Conservation (phyloP, 352 stramenopile species). For the Phytophthora foliorum region DNA sequence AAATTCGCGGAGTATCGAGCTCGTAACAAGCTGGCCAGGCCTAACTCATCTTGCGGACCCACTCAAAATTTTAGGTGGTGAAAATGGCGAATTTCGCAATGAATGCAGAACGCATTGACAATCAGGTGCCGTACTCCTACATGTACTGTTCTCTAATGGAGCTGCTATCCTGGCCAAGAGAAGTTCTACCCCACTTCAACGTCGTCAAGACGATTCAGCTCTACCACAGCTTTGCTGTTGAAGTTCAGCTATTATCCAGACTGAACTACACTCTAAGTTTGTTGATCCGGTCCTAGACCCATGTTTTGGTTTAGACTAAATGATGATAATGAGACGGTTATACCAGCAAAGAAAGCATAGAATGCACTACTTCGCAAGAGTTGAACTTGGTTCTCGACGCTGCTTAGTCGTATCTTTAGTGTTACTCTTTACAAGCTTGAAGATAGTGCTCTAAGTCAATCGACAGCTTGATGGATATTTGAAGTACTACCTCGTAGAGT, state of each 20-base stretch:
- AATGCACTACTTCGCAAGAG: no score
- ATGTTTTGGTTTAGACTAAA: neutral
- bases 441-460: neutral
- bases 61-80: no score
- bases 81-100: constrained; percentile 10
- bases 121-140: constrained; percentile 54
- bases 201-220: neutral
- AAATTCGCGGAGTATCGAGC: constrained; percentile 77
- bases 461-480: no score
- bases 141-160: constrained; percentile 65
- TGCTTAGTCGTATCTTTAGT: neutral
- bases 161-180: constrained; percentile 34
- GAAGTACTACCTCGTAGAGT: neutral
- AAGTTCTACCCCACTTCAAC: neutral
- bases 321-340: no score
- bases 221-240: neutral
- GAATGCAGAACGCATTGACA: constrained; percentile 44
- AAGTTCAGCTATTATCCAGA: neutral
- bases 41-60: constrained; percentile 23
- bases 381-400: no score
- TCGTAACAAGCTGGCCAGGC: constrained; percentile 67
- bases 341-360: no score
- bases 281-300: neutral
- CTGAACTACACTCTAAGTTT: neutral
- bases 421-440: no score